Conservation (phyloP, 768 basidiomycete genomes). For the Mycena chlorophos region DNA sequence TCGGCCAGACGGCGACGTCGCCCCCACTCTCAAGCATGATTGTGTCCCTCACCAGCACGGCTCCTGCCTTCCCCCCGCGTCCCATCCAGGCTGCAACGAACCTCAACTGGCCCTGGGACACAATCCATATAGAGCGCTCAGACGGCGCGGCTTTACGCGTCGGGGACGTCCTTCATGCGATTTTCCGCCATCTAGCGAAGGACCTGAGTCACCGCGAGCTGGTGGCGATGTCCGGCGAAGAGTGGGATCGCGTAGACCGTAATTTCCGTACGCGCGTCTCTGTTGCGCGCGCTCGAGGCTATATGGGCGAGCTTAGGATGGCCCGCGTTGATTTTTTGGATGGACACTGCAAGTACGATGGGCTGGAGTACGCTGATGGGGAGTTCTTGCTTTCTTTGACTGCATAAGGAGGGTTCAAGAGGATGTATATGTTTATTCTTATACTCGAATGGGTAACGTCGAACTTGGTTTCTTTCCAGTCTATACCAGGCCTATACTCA, state of each 20-base stretch:
- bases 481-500: too few relatives aligned
- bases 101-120: background rate
- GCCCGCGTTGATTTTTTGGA: conserved; percentile 4
- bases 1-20: background rate
- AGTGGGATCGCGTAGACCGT: background rate
- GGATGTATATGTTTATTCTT: too few relatives aligned
- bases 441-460: too few relatives aligned
- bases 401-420: background rate
- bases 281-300: background rate
- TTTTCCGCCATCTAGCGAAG: background rate
- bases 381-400: conserved; percentile 4
- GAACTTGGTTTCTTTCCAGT: too few relatives aligned
- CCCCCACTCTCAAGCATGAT: background rate
- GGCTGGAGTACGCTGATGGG: background rate
- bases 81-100: background rate
- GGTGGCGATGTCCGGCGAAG: background rate
- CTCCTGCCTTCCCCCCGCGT: background rate
- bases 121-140: conserved; percentile 3
- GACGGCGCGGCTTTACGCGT: background rate
- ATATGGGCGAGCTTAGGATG: background rate
- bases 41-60: background rate
- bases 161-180: conserved; percentile 10
- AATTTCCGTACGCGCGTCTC: background rate
- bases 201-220: background rate
- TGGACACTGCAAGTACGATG: conserved; percentile 2